These are phyloP conservation scores for Amanita pallidorosea DNA, from an alignment of 768 basidiomycete species.

Conservation along the genomic window DNA sequence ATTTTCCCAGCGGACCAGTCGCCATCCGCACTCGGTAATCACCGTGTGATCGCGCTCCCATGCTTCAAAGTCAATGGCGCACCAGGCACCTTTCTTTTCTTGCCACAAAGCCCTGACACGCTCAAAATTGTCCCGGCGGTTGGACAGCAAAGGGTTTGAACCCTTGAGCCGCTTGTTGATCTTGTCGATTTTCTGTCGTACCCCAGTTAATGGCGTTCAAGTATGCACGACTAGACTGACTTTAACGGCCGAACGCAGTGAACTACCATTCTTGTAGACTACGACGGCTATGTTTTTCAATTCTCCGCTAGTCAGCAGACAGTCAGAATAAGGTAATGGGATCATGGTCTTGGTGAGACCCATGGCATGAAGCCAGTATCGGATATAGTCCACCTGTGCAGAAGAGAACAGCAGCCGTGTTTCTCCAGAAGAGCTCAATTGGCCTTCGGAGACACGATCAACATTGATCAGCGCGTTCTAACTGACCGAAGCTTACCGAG, in stretches of 20 bases:
- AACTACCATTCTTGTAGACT: constrained; percentile 39
- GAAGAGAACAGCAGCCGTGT: constrained; percentile 75
- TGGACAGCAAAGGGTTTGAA: constrained; percentile 38
- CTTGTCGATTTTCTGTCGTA: constrained; percentile 57
- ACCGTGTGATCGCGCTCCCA: constrained; percentile 71
- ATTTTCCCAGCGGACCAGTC: constrained; percentile 43
- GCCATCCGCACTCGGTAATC: constrained; percentile 82
- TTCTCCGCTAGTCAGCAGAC: constrained; percentile 50
- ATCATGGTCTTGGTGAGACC: constrained; percentile 51
- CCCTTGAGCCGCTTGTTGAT: constrained; percentile 72
- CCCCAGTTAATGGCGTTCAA: background rate
- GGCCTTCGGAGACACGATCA: constrained; percentile 32
- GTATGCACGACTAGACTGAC: constrained; percentile 19
- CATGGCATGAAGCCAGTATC: constrained; percentile 77
- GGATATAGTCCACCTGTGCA: constrained; percentile 74
- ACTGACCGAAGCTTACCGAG: constrained; percentile 32
- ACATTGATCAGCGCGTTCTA: background rate
- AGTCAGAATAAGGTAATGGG: constrained; percentile 71
- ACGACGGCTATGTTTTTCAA: constrained; percentile 50
- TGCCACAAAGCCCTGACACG: constrained; percentile 53
- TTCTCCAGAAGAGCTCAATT: constrained; percentile 53
- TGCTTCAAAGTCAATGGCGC: constrained; percentile 72
- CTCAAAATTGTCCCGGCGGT: constrained; percentile 58
- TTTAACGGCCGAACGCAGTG: constrained; percentile 51
- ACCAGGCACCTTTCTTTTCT: constrained; percentile 59